phyloP scores from a whole-genome alignment of 345 rosid species.

The Geranium rotundifolium region DNA sequence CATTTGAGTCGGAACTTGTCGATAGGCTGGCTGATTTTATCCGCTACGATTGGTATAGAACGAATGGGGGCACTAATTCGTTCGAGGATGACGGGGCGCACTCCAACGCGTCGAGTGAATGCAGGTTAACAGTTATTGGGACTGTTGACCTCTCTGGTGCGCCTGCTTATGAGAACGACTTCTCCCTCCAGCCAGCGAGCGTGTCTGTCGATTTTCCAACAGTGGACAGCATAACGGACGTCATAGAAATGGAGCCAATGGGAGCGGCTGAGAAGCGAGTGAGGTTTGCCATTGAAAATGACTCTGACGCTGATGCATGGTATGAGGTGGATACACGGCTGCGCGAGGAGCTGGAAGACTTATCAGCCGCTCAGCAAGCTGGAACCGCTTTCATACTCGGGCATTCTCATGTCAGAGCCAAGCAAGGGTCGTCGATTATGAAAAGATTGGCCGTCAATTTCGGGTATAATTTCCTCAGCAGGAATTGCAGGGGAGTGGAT shows the following conservation, averaged over 20 bases:
- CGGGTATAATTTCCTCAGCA: constrained; percentile 78
- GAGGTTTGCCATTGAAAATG: constrained; percentile 55
- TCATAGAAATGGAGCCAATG: constrained; percentile 56
- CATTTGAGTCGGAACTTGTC: constrained; percentile 37
- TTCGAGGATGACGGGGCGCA: constrained; percentile 11
- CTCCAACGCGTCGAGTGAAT: constrained; percentile 25
- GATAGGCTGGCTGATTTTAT: constrained; percentile 32
- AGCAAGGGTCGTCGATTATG: constrained; percentile 80
- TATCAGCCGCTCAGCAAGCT: constrained; percentile 56
- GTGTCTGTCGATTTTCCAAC: constrained; percentile 61
- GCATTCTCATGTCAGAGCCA: constrained; percentile 85
- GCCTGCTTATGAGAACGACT: constrained; percentile 52
- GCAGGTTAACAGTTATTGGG: constrained; percentile 49
- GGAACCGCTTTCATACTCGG: constrained; percentile 91
- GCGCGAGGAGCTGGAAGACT: constrained; percentile 59
- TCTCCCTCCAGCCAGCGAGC: constrained; percentile 51
- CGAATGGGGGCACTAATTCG: constrained; percentile 5
- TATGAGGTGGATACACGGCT: constrained; percentile 25
- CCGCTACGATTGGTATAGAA: constrained; percentile 29
- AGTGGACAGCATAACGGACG: constrained; percentile 52
- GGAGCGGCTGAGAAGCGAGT: constrained; percentile 31
- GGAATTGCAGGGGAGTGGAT: constrained; percentile 87
- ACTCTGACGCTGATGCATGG: constrained; percentile 20
- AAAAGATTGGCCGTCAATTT: constrained; percentile 65
- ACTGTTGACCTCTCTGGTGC: constrained; percentile 25